Conservation (phyloP, 257 asterid genomes). For the Solanum medicagineum region DNA sequence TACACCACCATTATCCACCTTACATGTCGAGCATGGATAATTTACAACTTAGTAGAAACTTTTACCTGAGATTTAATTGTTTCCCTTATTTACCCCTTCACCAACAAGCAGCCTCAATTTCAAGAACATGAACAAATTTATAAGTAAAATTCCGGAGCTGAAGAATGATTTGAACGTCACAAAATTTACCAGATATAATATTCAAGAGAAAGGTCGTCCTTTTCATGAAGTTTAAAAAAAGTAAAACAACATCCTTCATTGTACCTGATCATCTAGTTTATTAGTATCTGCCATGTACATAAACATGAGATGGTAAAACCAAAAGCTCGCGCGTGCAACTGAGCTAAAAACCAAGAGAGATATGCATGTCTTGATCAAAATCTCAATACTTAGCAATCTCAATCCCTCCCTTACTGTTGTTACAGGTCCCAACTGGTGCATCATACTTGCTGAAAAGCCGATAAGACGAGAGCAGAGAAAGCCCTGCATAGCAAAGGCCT, state of each 20-base stretch:
- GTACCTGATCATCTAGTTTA: neutral
- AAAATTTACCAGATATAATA: neutral
- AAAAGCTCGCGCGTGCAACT: neutral
- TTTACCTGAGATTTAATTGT: neutral
- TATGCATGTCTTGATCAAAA: neutral
- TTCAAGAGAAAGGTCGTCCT: neutral
- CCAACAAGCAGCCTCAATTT: neutral
- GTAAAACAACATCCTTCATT: neutral
- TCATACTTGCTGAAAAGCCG: slow-evolving; percentile 83
- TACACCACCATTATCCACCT: neutral
- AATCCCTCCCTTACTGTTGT: slow-evolving; percentile 20
- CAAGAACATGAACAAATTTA: neutral
- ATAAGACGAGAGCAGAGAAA: slow-evolving; percentile 61
- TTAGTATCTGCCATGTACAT: neutral
- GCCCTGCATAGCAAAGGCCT: slow-evolving; percentile 53
- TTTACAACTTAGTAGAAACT: neutral
- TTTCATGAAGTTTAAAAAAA: neutral
- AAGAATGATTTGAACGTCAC: neutral
- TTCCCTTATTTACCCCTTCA: neutral
- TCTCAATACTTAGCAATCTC: slow-evolving; percentile 21
- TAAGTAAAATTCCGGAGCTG: neutral
- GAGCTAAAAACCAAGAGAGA: neutral
- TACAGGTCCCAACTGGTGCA: slow-evolving; percentile 34
- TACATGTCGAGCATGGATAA: neutral
- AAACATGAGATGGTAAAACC: neutral